Conservation (phyloP, 495 filamentous ascomycete species). For the Xylaria cubensis region DNA sequence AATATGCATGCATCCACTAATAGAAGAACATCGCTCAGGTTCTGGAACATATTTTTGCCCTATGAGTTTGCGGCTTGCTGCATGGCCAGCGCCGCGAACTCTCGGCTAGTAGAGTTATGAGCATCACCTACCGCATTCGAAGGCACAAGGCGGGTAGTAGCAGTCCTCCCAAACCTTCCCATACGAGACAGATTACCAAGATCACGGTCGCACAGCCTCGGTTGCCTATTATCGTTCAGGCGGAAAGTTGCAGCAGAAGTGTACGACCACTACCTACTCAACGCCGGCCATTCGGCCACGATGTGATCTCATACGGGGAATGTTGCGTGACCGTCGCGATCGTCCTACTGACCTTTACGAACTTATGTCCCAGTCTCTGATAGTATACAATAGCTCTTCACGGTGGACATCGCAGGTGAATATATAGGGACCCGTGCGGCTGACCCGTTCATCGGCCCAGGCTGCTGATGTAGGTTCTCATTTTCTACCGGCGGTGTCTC, state of each 20-base stretch:
- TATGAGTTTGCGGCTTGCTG: conserved; percentile 16
- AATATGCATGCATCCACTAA: conserved; percentile 23
- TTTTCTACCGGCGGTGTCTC: conserved; percentile 14
- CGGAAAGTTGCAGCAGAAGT: conserved; percentile 37
- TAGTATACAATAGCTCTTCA: conserved; percentile 23
- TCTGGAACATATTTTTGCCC: conserved; percentile 22
- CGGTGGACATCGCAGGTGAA: conserved; percentile 28
- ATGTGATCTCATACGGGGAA: conserved; percentile 22
- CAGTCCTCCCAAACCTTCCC: conserved; percentile 26
- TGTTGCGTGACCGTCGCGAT: conserved; percentile 21
- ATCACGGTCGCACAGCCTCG: conserved; percentile 23
- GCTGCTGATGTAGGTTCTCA: conserved; percentile 23
- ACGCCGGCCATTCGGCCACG: conserved; percentile 12
- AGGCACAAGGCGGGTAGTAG: conserved; percentile 17
- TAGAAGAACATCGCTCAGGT: conserved; percentile 25
- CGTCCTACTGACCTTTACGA: conserved; percentile 33
- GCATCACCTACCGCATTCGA: conserved; percentile 12
- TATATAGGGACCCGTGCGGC: conserved; percentile 34
- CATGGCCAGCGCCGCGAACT: conserved; percentile 21
- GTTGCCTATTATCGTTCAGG: conserved; percentile 39
- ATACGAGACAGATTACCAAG: conserved; percentile 35
- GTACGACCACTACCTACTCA: conserved; percentile 20
- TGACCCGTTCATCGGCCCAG: conserved; percentile 33
- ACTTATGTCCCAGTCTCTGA: conserved; percentile 28
- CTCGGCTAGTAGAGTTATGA: conserved; percentile 16